A percentile compares a stretch with the other conserved stretches of the same genome.
phyloP scores from a whole-genome alignment of 2,329 filamentous ascomycete species.

The Colletotrichum brevisporum region DNA sequence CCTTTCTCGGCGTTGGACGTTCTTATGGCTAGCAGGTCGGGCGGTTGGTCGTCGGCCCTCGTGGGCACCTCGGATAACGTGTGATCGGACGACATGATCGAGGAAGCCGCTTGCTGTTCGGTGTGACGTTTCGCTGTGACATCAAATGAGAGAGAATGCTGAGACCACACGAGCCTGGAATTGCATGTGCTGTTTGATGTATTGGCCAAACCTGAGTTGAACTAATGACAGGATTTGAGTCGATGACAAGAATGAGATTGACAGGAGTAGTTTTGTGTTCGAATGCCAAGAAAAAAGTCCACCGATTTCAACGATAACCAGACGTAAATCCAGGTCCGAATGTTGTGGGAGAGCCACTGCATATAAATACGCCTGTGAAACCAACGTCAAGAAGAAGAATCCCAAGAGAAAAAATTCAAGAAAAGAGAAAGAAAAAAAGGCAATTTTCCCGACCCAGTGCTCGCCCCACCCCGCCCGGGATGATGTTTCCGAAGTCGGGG shows the following conservation, averaged over 20 bases:
- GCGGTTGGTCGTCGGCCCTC: slow-evolving; percentile 23
- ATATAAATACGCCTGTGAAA: slow-evolving; percentile 23
- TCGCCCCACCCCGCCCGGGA: slow-evolving; percentile 6
- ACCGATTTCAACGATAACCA: slow-evolving; percentile 11
- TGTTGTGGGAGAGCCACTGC: not conserved
- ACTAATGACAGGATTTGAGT: slow-evolving; percentile 13
- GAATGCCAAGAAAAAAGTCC: slow-evolving; percentile 7
- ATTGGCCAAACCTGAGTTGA: slow-evolving; percentile 19
- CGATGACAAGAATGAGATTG: not conserved
- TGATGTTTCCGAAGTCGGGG: slow-evolving; percentile 32
- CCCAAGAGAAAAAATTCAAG: not conserved
- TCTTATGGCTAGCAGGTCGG: slow-evolving; percentile 21
- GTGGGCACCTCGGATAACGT: slow-evolving; percentile 31
- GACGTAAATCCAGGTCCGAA: not conserved
- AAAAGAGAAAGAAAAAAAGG: not conserved
- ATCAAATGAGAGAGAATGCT: slow-evolving; percentile 3
- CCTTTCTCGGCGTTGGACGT: slow-evolving; percentile 40
- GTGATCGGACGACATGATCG: slow-evolving; percentile 34
- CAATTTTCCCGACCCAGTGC: slow-evolving; percentile 8
- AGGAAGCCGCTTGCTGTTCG: not conserved
- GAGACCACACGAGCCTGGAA: not conserved
- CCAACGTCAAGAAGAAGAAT: not conserved
- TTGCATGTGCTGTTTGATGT: slow-evolving; percentile 12
- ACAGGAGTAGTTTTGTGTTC: slow-evolving; percentile 1
- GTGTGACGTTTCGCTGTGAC: not conserved